These are phyloP conservation scores for Volvox africanus DNA, from an alignment of 139 green algal species.

Conservation along the genomic window DNA sequence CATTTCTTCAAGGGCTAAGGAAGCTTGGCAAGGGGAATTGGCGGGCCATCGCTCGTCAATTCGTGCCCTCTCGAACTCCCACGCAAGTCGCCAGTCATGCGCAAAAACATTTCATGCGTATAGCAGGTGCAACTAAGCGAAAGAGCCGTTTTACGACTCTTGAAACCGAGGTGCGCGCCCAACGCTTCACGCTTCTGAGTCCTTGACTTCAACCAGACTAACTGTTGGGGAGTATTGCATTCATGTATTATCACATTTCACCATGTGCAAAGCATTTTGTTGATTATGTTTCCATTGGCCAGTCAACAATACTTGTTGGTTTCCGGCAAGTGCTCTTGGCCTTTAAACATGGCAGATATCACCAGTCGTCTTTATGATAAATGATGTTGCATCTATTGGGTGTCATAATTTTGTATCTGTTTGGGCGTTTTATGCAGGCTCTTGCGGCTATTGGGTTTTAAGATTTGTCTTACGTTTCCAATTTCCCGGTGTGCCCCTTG, in stretches of 20 bases:
- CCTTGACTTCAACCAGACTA: not conserved
- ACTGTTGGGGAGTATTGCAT: too few species aligned
- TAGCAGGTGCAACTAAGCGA: conserved; percentile 84
- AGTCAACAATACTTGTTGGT: too few species aligned
- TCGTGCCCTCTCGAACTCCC: conserved; percentile 81
- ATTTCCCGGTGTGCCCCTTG: not conserved
- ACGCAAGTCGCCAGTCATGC: conserved; percentile 92
- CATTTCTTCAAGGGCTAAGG: conserved; percentile 84
- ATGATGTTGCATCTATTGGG: too few species aligned
- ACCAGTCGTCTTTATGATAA: too few species aligned
- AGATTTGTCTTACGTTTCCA: not conserved
- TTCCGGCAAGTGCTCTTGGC: too few species aligned
- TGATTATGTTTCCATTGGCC: too few species aligned
- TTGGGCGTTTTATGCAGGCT: too few species aligned
- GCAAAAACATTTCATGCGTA: conserved; percentile 93
- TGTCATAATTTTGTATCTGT: too few species aligned
- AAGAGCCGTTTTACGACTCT: conserved; percentile 67
- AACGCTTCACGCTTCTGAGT: not conserved
- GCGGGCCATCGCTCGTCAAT: conserved; percentile 82
- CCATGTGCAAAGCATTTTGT: too few species aligned
- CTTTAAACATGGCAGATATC: too few species aligned
- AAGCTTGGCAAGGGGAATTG: conserved; percentile 88
- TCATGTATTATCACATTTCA: too few species aligned
- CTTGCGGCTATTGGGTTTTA: not conserved
- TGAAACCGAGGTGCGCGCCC: conserved; percentile 48